A percentile compares a stretch with the other conserved stretches of the same genome.
phyloP scores from a whole-genome alignment of 179 eudicot species.

The Spinacia oleracea region DNA sequence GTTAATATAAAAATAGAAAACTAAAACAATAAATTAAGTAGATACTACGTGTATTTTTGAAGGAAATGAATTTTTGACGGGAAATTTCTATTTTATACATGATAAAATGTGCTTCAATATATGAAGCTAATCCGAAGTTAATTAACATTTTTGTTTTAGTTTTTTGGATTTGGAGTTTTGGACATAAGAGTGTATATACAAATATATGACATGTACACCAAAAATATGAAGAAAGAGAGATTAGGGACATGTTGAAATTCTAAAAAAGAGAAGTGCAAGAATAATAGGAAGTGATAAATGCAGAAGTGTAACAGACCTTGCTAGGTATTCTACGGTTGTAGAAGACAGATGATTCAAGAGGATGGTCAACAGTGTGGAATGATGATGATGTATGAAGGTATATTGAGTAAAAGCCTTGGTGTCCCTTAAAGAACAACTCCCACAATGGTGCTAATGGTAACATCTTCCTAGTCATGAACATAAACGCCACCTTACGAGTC shows the following conservation, averaged over 20 bases:
- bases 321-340: slow-evolving; percentile 68
- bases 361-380: slow-evolving; percentile 36
- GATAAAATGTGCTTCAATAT: too few relatives aligned
- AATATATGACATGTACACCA: too few relatives aligned
- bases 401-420: slow-evolving; percentile 61
- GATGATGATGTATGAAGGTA: slow-evolving; percentile 62
- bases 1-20: too few relatives aligned
- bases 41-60: too few relatives aligned
- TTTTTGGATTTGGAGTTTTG: too few relatives aligned
- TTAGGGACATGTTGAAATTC: neutral
- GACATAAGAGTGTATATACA: too few relatives aligned
- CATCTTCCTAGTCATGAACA: slow-evolving; percentile 62
- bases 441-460: slow-evolving; percentile 70
- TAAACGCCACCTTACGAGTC: slow-evolving; percentile 68
- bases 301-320: slow-evolving; percentile 41
- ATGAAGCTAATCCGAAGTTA: too few relatives aligned
- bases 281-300: neutral
- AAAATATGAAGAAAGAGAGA: too few relatives aligned
- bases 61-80: too few relatives aligned
- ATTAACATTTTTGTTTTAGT: too few relatives aligned
- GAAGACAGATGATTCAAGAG: slow-evolving; percentile 59
- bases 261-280: neutral
- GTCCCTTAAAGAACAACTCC: slow-evolving; percentile 77
- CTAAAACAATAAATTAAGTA: too few relatives aligned
- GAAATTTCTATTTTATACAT: too few relatives aligned